Evolutionary conservation across 2,329 filamentous ascomycete species (phyloP).

Genomic region (Tolypocladium album): DNA sequence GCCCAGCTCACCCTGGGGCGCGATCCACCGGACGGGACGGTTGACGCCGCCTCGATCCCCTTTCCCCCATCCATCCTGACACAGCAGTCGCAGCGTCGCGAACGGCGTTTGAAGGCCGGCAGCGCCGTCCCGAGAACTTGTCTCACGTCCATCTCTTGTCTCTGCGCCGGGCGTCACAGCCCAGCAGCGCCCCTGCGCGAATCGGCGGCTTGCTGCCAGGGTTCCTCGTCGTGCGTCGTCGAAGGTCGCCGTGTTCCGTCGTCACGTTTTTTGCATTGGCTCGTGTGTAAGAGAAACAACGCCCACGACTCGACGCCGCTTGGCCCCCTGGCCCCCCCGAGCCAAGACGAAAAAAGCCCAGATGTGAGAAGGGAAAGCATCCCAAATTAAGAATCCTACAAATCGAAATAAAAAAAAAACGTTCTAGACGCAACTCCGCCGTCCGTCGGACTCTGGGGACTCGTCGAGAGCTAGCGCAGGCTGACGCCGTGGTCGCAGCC

Average conservation of each 20-base stretch:
- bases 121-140: conserved; percentile 1
- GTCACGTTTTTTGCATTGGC: too few species aligned
- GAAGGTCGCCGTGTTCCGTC: too few species aligned
- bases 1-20: too few species aligned
- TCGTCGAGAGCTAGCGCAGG: neutral
- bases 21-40: neutral
- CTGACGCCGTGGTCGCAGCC: neutral
- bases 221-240: too few species aligned
- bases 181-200: neutral
- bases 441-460: neutral
- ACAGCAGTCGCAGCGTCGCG: neutral
- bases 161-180: neutral
- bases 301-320: neutral
- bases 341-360: neutral
- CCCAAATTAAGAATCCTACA: neutral
- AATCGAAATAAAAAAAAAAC: neutral
- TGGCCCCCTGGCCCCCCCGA: neutral
- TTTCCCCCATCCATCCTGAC: neutral
- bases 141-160: neutral
- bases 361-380: neutral
- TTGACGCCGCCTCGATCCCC: neutral
- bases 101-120: neutral
- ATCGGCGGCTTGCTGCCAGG: neutral
- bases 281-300: neutral
- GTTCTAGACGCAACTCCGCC: neutral